Conservation (phyloP, 345 rosid species). For the Hibiscus tridactylites region DNA sequence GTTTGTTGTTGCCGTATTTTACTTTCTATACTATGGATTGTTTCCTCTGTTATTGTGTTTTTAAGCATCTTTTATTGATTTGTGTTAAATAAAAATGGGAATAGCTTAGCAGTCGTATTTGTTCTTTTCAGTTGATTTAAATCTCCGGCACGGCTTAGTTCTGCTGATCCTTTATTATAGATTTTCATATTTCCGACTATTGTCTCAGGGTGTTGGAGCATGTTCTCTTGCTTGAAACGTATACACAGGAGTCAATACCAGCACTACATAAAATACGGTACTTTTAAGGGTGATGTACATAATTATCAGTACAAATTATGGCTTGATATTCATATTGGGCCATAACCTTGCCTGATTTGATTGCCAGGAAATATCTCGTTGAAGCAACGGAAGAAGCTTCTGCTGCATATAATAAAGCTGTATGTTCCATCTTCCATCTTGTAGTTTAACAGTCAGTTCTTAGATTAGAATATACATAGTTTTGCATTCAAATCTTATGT, state of each 20-base stretch:
- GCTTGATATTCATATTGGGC: not conserved
- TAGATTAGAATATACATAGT: not conserved
- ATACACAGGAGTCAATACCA: constrained; percentile 81
- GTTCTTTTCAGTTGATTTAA: not conserved
- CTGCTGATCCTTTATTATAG: not conserved
- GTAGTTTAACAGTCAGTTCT: not conserved
- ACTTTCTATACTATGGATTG: not conserved
- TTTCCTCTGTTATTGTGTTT: not conserved
- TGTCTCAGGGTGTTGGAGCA: constrained; percentile 72
- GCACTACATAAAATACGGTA: constrained; percentile 91
- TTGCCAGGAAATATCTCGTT: constrained; percentile 68
- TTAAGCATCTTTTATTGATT: not conserved
- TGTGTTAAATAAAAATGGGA: not conserved
- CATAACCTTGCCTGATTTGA: not conserved
- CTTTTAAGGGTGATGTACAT: not conserved
- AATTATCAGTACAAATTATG: not conserved
- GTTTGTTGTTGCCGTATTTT: constrained; percentile 29
- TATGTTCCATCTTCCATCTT: constrained; percentile 29
- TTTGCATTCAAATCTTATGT: not conserved
- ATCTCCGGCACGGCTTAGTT: not conserved
- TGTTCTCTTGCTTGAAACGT: constrained; percentile 76
- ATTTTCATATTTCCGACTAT: constrained; percentile 2
- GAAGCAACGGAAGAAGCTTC: constrained; percentile 98
- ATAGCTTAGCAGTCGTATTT: not conserved
- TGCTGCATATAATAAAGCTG: constrained; percentile 92